Percentiles rank a stretch among this genome's conserved stretches.
These are phyloP conservation scores for Kregervanrija delftensis DNA, from an alignment of 805 yeast species.

Conservation along the genomic window DNA sequence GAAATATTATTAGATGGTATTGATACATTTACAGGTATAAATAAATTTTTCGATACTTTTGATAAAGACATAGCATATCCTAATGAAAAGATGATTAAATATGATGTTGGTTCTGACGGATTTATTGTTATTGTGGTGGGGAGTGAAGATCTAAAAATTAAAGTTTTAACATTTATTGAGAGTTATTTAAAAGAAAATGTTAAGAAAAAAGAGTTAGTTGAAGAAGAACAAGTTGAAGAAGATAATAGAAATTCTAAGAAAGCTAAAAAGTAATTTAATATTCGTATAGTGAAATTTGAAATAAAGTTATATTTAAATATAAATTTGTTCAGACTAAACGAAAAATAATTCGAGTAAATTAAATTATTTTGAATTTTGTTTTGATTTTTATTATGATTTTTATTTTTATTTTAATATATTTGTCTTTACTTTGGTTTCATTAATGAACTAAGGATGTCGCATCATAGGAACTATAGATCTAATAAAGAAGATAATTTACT, in stretches of 20 bases:
- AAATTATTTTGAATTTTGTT: no score
- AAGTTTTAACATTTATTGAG: conserved; percentile 38
- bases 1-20: conserved; percentile 40
- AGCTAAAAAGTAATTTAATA: conserved; percentile 4
- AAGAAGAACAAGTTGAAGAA: conserved; percentile 9
- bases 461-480: no score
- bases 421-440: no score
- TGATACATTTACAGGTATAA: conserved; percentile 40
- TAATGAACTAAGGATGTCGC: no score
- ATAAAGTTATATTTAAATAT: no score
- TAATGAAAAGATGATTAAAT: conserved; percentile 47
- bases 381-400: no score
- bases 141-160: conserved; percentile 29
- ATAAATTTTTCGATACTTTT: conserved; percentile 45
- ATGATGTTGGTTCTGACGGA: conserved; percentile 58
- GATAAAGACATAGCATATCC: conserved; percentile 47
- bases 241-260: conserved; percentile 9
- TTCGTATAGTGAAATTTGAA: no score
- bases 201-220: conserved; percentile 2
- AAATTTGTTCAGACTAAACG: no score
- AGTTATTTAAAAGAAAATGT: conserved; percentile 10
- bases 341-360: no score
- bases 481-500: no score
- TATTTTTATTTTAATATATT: no score
- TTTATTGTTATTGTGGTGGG: conserved; percentile 50